A percentile compares a stretch with the other conserved stretches of the same genome.
phyloP scores from a whole-genome alignment of 1,284 basidiomycete species.

The Cutaneotrichosporon sp. region DNA sequence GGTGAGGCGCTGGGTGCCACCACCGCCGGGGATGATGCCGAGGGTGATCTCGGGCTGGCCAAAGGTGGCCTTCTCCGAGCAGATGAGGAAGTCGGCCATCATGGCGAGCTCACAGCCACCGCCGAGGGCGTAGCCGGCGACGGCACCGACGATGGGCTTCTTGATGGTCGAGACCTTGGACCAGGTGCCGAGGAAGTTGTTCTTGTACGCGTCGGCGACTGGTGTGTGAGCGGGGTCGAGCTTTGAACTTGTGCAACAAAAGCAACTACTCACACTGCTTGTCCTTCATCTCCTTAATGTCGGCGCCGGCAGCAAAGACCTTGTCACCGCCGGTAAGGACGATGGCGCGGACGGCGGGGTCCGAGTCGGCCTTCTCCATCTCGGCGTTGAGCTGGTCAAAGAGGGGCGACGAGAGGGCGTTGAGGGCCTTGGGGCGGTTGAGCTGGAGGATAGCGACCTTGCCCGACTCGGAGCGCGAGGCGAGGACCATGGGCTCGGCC shows the following conservation, averaged over 20 bases:
- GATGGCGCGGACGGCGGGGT: slow-evolving; percentile 70
- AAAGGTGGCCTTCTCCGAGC: slow-evolving; percentile 86
- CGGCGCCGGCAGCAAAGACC: slow-evolving; percentile 74
- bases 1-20: slow-evolving; percentile 62
- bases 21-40: slow-evolving; percentile 75
- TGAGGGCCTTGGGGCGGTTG: slow-evolving; percentile 93
- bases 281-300: slow-evolving; percentile 60
- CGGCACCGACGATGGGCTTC: slow-evolving; percentile 94
- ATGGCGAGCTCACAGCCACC: slow-evolving; percentile 95
- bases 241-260: not conserved
- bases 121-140: slow-evolving; percentile 92
- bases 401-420: slow-evolving; percentile 78
- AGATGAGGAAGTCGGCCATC: slow-evolving; percentile 91
- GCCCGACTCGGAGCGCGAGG: slow-evolving; percentile 33
- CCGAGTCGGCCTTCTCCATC: slow-evolving; percentile 64
- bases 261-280: slow-evolving; percentile 64
- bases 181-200: slow-evolving; percentile 88
- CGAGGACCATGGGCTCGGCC: slow-evolving; percentile 42
- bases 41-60: slow-evolving; percentile 98
- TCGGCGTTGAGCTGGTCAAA: slow-evolving; percentile 74
- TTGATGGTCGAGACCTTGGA: slow-evolving; percentile 65
- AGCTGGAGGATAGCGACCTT: slow-evolving; percentile 83
- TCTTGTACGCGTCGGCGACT: slow-evolving; percentile 82
- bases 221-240: not conserved
- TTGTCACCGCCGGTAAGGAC: slow-evolving; percentile 90